Evolutionary conservation across 768 basidiomycete species (phyloP).

Genomic region (Lentinula sp.): DNA sequence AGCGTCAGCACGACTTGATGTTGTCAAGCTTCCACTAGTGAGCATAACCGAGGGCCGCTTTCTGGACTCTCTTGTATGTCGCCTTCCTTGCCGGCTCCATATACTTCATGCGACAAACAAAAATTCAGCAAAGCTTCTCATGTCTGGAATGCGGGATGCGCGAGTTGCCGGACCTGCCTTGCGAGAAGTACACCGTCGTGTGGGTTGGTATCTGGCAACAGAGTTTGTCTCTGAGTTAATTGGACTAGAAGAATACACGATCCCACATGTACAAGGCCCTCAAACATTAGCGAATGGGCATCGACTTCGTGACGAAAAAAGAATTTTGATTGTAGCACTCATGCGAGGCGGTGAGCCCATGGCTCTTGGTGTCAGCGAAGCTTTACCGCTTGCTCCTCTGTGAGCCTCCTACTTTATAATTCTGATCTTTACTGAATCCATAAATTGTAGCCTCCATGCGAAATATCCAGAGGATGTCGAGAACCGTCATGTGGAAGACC

Average conservation of each 20-base stretch:
- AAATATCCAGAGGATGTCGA: conserved; percentile 14
- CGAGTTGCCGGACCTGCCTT: conserved; percentile 13
- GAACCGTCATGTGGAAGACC: conserved; percentile 10
- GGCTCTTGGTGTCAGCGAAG: conserved; percentile 15
- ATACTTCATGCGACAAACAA: conserved; percentile 10
- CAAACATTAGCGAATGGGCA: conserved; percentile 10
- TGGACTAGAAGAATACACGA: conserved; percentile 16
- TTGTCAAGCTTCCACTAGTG: conserved; percentile 11
- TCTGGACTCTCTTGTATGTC: conserved; percentile 4
- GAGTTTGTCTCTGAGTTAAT: conserved; percentile 13
- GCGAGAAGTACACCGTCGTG: conserved; percentile 10
- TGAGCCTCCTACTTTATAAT: conserved; percentile 4
- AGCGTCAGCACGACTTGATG: conserved; percentile 14
- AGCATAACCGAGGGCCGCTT: conserved; percentile 9
- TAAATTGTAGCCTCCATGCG: conserved; percentile 13
- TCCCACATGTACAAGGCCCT: conserved; percentile 19
- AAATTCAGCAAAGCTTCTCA: conserved; percentile 16
- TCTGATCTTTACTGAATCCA: conserved; percentile 4
- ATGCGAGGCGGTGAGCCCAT: conserved; percentile 21
- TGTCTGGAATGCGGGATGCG: conserved; percentile 20
- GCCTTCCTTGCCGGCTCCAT: neutral
- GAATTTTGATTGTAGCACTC: conserved; percentile 16
- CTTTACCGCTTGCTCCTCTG: conserved; percentile 16
- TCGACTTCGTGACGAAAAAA: conserved; percentile 15
- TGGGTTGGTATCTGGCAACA: conserved; percentile 13